These are phyloP conservation scores for Mucor ambiguus DNA, from an alignment of 371 early-diverging fungal genomes.

Conservation along the genomic window DNA sequence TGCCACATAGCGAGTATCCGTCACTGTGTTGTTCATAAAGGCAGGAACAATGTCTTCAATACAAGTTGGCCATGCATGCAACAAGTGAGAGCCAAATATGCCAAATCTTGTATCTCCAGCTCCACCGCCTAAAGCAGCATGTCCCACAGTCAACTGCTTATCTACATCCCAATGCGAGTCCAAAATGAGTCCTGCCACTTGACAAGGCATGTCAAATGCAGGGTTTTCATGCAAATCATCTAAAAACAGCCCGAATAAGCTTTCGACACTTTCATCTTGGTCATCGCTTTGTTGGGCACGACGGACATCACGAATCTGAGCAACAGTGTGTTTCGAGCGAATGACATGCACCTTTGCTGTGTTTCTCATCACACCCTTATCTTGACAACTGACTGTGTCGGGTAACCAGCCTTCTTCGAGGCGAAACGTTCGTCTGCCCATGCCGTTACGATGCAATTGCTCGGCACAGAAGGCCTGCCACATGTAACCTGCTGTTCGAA, in stretches of 20 bases:
- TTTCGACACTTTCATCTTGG: conserved; percentile 19
- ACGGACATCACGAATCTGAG: conserved; percentile 59
- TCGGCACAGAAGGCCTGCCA: conserved; percentile 79
- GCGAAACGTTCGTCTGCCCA: conserved; percentile 66
- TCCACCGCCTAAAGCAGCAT: conserved; percentile 72
- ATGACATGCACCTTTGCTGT: conserved; percentile 65
- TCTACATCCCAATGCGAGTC: conserved; percentile 65
- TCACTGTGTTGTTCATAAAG: conserved; percentile 58
- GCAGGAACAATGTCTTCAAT: conserved; percentile 62
- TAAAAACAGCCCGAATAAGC: conserved; percentile 49
- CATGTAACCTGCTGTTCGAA: conserved; percentile 67
- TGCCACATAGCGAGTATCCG: conserved; percentile 56
- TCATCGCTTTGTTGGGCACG: conserved; percentile 61
- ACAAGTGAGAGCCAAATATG: conserved; percentile 70
- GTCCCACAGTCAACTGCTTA: conserved; percentile 53
- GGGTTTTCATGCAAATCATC: conserved; percentile 47
- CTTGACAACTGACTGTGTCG: conserved; percentile 53
- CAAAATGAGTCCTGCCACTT: conserved; percentile 57
- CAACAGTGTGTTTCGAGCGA: conserved; percentile 47
- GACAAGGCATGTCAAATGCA: conserved; percentile 45
- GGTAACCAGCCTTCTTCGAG: conserved; percentile 58
- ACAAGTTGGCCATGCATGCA: conserved; percentile 65
- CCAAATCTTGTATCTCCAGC: conserved; percentile 51
- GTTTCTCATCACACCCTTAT: conserved; percentile 33
- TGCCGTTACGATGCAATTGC: conserved; percentile 63